These are phyloP conservation scores for Entomophthora muscae DNA, from an alignment of 371 early-diverging fungal species.

Conservation along the genomic window DNA sequence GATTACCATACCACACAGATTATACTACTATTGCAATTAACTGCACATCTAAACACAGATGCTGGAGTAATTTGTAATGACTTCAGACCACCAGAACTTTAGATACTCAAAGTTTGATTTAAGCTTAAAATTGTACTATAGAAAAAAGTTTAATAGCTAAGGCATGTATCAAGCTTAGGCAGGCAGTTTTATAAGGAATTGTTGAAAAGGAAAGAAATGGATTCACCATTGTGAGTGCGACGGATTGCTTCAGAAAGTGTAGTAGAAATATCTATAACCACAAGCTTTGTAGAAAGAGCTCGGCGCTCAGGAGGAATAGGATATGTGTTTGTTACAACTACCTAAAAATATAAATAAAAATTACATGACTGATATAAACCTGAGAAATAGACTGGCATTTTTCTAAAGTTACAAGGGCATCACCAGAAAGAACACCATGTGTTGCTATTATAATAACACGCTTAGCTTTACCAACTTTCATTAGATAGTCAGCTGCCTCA, in stretches of 20 bases:
- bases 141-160: too few species aligned
- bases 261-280: slow-evolving; percentile 71
- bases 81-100: too few species aligned
- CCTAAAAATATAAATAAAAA: slow-evolving; percentile 16
- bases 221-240: slow-evolving; percentile 94
- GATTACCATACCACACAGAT: too few species aligned
- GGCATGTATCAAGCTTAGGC: too few species aligned
- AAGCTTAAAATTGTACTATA: too few species aligned
- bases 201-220: slow-evolving; percentile 74
- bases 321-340: slow-evolving; percentile 87
- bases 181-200: slow-evolving; percentile 11
- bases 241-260: slow-evolving; percentile 94
- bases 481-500: slow-evolving; percentile 75
- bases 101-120: too few species aligned
- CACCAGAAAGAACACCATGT: slow-evolving; percentile 81
- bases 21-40: too few species aligned
- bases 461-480: slow-evolving; percentile 66
- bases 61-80: too few species aligned
- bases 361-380: slow-evolving; percentile 17
- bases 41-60: too few species aligned
- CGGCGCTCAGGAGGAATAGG: slow-evolving; percentile 67
- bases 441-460: slow-evolving; percentile 84
- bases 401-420: slow-evolving; percentile 67
- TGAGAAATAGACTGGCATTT: slow-evolving; percentile 64
- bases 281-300: slow-evolving; percentile 49